Evolutionary conservation across 2,329 filamentous ascomycete genomes (phyloP).

Genomic region (Monilinia laxa): DNA sequence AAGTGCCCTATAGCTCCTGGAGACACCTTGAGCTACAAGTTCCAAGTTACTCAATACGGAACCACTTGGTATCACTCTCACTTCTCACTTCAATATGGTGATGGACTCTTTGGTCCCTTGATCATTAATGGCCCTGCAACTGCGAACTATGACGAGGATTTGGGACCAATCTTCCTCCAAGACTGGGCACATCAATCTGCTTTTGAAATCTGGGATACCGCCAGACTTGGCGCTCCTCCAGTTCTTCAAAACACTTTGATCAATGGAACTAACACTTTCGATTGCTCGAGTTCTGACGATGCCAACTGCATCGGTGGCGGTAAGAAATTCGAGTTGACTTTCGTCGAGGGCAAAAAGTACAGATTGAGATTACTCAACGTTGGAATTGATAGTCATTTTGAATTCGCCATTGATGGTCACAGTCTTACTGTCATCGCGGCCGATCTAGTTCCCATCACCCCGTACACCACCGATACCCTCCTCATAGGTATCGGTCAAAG

Average conservation of each 20-base stretch:
- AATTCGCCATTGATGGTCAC: slow-evolving; percentile 57
- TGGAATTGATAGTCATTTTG: slow-evolving; percentile 46
- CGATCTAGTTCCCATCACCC: slow-evolving; percentile 59
- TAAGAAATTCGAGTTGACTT: slow-evolving; percentile 37
- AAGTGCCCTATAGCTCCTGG: slow-evolving; percentile 64
- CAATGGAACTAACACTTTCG: slow-evolving; percentile 38
- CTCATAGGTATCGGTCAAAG: slow-evolving; percentile 59
- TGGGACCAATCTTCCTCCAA: slow-evolving; percentile 36
- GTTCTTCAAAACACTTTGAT: slow-evolving; percentile 36
- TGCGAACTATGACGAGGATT: slow-evolving; percentile 55
- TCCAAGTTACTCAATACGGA: slow-evolving; percentile 39
- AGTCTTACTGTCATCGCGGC: slow-evolving; percentile 55
- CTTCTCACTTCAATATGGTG: slow-evolving; percentile 36
- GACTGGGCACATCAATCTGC: slow-evolving; percentile 39
- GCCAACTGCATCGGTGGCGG: slow-evolving; percentile 36
- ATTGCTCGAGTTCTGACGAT: slow-evolving; percentile 31
- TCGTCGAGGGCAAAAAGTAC: slow-evolving; percentile 44
- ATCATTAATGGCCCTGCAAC: slow-evolving; percentile 59
- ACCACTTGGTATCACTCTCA: slow-evolving; percentile 40
- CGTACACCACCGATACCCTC: slow-evolving; percentile 51
- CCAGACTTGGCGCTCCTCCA: slow-evolving; percentile 33
- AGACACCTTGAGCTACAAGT: slow-evolving; percentile 44
- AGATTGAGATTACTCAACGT: slow-evolving; percentile 48
- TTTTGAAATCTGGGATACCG: slow-evolving; percentile 33
- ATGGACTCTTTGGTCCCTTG: slow-evolving; percentile 57